Evolutionary conservation across 176 grass and related monocot species (phyloP), one percentile per base, ranked within the genome.

Genomic region (Aegilops speltoides): DNA sequence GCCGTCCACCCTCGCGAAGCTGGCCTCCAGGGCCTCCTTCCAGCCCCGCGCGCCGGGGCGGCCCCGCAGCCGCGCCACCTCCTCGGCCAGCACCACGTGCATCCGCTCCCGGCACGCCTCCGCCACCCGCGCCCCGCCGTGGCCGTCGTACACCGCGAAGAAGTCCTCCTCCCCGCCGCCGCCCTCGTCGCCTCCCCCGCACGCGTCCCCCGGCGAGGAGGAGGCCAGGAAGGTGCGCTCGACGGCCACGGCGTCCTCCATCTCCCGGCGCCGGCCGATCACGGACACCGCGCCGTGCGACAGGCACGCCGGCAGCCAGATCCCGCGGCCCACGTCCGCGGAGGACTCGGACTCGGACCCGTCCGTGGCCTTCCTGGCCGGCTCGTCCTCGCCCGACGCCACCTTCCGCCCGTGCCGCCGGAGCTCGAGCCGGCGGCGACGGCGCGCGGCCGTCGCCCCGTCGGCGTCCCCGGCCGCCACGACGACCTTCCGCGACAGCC

Each of bases 61-160:
- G n/a, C 0, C 10, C 6, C 17, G 20, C 36, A 36, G 68, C 3
- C 45, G 82, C 19, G 32, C 22, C 33, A 97, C 41, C 81, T 92
- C 90, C 79, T 97, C 90, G 2, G 94, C 91, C 11, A 97, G 79
- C 56, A 97, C 86, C 6, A 92, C 90, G 86, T 94, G 91, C 71
- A 97, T 80, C 86, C 90, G 77, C 20, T 90, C 68, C 80, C 76
- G 22, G 84, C 93, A 94, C 68, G 40, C 82, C 87, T 94, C 36
- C 73, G 93, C 93, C 64, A 94, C 93, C 73, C 87, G 62, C 10
- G 84, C 7, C 4, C 89, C 89, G 63, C 93, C 89, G 79, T 94
- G 89, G 7, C 93, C 93, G 52, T 94, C 93, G 70, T 85, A 94
- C 28, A 94, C 93, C 6, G 87, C 93, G 85, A 89, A 92, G 87